Conservation (phyloP, 2,329 filamentous ascomycete genomes). For the Anthostomella pinea region DNA sequence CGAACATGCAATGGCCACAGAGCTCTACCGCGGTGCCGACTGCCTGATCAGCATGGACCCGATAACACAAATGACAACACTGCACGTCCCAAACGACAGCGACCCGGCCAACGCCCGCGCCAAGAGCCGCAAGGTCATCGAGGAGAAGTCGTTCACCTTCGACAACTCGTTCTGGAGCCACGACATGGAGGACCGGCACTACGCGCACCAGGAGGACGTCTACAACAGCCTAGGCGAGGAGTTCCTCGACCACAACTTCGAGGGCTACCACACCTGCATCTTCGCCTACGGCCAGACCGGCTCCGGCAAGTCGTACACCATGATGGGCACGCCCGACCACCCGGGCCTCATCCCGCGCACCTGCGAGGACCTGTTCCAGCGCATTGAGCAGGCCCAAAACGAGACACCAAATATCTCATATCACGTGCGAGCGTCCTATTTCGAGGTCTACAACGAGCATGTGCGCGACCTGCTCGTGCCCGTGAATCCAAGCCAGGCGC, state of each 20-base stretch:
- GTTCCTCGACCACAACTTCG: slow-evolving; percentile 98
- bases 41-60: slow-evolving; percentile 94
- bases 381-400: slow-evolving; percentile 74
- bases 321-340: slow-evolving; percentile 85
- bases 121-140: slow-evolving; percentile 69
- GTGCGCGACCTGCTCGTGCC: slow-evolving; percentile 90
- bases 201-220: slow-evolving; percentile 87
- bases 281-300: slow-evolving; percentile 98
- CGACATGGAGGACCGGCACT: slow-evolving; percentile 73
- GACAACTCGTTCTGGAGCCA: slow-evolving; percentile 99
- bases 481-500: slow-evolving; percentile 64
- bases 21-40: slow-evolving; percentile 74
- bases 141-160: slow-evolving; percentile 92
- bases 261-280: slow-evolving; percentile 98
- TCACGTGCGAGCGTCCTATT: slow-evolving; percentile 96
- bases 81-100: slow-evolving; percentile 65
- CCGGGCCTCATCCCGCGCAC: slow-evolving; percentile 92
- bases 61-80: slow-evolving; percentile 75
- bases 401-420: slow-evolving; percentile 92
- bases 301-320: slow-evolving; percentile 96
- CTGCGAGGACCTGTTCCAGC: slow-evolving; percentile 92
- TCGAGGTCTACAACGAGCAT: slow-evolving; percentile 99
- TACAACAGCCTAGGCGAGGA: slow-evolving; percentile 94
- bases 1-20: slow-evolving; percentile 43
- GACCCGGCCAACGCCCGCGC: slow-evolving; percentile 54